A percentile compares a stretch with the other conserved stretches of the same genome.
Conservation (phyloP, 805 yeast species). For the Peterozyma toletana region DNA sequence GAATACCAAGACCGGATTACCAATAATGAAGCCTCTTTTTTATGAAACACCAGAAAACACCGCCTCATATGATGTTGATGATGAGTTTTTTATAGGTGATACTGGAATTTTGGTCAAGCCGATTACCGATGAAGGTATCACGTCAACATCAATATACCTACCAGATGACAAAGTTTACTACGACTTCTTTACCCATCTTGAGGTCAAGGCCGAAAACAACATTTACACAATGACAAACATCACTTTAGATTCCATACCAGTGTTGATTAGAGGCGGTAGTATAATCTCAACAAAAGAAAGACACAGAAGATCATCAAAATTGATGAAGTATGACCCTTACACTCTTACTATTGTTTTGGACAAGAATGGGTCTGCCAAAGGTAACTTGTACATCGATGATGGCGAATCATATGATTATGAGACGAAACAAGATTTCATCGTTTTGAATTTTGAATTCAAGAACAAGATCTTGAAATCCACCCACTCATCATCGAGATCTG, state of each 20-base stretch:
- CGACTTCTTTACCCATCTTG: conserved; percentile 34
- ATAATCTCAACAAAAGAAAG: conserved; percentile 63
- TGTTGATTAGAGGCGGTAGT: conserved; percentile 72
- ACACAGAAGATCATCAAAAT: conserved; percentile 69
- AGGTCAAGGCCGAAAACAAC: conserved; percentile 21
- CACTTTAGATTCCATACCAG: conserved; percentile 58
- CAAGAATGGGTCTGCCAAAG: conserved; percentile 46
- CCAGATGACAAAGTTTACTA: conserved; percentile 55
- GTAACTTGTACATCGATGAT: conserved; percentile 70
- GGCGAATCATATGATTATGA: conserved; percentile 62
- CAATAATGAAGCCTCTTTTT: conserved; percentile 65
- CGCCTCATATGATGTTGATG: conserved; percentile 56
- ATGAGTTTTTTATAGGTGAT: conserved; percentile 73
- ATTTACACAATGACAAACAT: conserved; percentile 35
- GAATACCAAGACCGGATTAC: conserved; percentile 53
- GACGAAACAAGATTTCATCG: neutral
- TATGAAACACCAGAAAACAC: conserved; percentile 44
- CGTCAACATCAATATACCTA: conserved; percentile 32
- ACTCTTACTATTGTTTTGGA: conserved; percentile 60
- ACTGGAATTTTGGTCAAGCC: conserved; percentile 77
- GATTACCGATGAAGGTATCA: conserved; percentile 49
- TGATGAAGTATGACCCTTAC: conserved; percentile 77
- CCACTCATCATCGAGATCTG: neutral
- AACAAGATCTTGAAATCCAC: neutral
- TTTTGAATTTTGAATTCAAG: conserved; percentile 6